Percentiles rank a stretch among this genome's conserved stretches.
These are phyloP conservation scores for Colletotrichum sp. DNA, from an alignment of 2,329 filamentous ascomycete species.

Conservation along the genomic window DNA sequence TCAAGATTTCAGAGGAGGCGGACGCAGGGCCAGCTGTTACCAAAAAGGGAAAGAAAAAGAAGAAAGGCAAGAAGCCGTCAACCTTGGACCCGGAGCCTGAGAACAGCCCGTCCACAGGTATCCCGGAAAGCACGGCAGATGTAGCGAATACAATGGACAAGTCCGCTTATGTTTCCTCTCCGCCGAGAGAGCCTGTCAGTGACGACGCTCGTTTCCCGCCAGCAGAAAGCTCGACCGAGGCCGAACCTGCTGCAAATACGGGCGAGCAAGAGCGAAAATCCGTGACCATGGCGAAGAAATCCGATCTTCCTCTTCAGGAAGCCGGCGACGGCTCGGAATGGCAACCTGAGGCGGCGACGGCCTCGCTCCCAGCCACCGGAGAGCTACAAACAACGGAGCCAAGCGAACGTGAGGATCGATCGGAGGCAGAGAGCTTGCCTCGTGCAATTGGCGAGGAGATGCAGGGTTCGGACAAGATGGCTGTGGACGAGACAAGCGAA, in stretches of 20 bases:
- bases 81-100: conserved; percentile 19
- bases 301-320: background rate
- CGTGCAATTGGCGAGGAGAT: background rate
- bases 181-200: conserved; percentile 16
- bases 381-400: background rate
- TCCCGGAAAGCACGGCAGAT: conserved; percentile 17
- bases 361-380: background rate
- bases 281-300: conserved; percentile 10
- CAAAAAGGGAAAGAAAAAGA: conserved; percentile 40
- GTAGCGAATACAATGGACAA: conserved; percentile 22
- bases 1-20: conserved; percentile 13
- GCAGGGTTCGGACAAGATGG: background rate
- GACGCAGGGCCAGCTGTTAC: conserved; percentile 28
- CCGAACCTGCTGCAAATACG: conserved; percentile 1
- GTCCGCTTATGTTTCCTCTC: conserved; percentile 19
- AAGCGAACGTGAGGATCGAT: background rate
- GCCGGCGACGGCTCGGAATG: background rate
- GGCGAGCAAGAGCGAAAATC: conserved; percentile 14
- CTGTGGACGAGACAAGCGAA: background rate
- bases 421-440: background rate
- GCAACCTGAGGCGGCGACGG: background rate
- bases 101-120: conserved; percentile 15
- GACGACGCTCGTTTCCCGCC: conserved; percentile 8
- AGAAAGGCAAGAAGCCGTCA: conserved; percentile 34
- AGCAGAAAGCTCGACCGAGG: conserved; percentile 6